phyloP scores from a whole-genome alignment of 495 filamentous ascomycete genomes.

The Aspergillus bridgeri region DNA sequence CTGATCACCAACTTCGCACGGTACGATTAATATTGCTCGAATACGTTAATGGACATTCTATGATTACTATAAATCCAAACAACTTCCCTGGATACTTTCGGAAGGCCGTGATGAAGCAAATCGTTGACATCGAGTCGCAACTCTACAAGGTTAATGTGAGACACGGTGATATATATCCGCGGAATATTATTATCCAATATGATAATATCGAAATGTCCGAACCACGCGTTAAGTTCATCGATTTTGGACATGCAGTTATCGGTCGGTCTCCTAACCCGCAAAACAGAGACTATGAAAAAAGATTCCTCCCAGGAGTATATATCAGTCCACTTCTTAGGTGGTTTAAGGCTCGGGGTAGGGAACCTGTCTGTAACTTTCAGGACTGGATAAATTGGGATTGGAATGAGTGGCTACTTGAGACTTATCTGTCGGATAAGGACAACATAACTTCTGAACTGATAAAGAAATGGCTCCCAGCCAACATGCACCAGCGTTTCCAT shows the following conservation, averaged over 20 bases:
- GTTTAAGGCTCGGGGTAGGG: background rate
- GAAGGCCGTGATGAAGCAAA: background rate
- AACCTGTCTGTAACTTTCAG: background rate
- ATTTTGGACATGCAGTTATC: background rate
- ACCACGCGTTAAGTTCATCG: background rate
- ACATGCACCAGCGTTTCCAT: background rate
- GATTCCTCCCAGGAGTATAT: constrained; percentile 1
- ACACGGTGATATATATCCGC: background rate
- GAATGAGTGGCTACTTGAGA: background rate
- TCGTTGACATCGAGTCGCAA: constrained; percentile 1
- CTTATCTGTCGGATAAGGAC: background rate
- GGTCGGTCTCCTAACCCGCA: background rate
- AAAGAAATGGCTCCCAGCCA: background rate
- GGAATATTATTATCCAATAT: background rate
- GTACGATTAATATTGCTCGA: constrained; percentile 4
- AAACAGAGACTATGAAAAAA: background rate
- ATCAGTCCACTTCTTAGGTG: constrained; percentile 3
- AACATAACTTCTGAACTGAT: background rate
- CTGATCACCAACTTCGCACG: background rate
- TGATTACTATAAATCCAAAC: background rate
- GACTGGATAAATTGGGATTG: background rate
- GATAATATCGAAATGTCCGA: background rate
- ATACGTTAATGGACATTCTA: background rate
- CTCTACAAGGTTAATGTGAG: constrained; percentile 3
- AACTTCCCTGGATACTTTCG: background rate